These are phyloP conservation scores for Veloboletus limbatus DNA, from an alignment of 1,284 basidiomycete species.

Conservation along the genomic window DNA sequence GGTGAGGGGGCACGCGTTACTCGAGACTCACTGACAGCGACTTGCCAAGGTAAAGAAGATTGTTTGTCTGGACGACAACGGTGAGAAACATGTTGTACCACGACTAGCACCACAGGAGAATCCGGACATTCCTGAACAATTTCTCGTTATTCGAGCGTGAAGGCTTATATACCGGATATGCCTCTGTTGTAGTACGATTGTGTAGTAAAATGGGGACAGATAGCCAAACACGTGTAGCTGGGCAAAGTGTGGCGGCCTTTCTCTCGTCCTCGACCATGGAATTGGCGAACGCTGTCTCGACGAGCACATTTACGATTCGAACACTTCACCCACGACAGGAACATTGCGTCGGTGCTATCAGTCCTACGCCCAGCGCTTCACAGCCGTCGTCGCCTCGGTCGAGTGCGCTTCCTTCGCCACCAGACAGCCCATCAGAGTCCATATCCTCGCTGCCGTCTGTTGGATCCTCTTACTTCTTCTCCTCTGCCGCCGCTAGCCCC, in stretches of 20 bases:
- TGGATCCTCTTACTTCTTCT: constrained; percentile 75
- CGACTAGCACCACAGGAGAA: constrained; percentile 54
- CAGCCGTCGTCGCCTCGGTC: constrained; percentile 47
- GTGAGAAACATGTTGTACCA: constrained; percentile 38
- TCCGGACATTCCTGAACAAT: constrained; percentile 68
- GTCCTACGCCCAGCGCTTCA: constrained; percentile 27
- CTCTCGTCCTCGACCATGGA: constrained; percentile 24
- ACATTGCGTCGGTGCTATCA: constrained; percentile 30
- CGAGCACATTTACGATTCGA: constrained; percentile 28
- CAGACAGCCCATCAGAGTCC: constrained; percentile 58
- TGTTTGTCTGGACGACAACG: constrained; percentile 37
- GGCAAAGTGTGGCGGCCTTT: constrained; percentile 15
- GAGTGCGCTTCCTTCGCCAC: constrained; percentile 47
- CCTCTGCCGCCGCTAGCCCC: constrained; percentile 62
- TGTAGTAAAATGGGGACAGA: too few species aligned
- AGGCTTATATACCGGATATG: too few species aligned
- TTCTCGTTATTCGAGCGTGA: constrained; percentile 56
- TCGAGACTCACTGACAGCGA: neutral
- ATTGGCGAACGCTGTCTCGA: constrained; percentile 15
- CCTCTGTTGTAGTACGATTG: too few species aligned
- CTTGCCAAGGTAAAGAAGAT: constrained; percentile 47
- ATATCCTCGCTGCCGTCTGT: constrained; percentile 70
- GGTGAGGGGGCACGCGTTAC: constrained; percentile 33
- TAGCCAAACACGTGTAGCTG: constrained; percentile 34
- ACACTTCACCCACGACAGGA: constrained; percentile 23